Conservation (phyloP, 2,329 filamentous ascomycete genomes). For the Penicillium sp. region DNA sequence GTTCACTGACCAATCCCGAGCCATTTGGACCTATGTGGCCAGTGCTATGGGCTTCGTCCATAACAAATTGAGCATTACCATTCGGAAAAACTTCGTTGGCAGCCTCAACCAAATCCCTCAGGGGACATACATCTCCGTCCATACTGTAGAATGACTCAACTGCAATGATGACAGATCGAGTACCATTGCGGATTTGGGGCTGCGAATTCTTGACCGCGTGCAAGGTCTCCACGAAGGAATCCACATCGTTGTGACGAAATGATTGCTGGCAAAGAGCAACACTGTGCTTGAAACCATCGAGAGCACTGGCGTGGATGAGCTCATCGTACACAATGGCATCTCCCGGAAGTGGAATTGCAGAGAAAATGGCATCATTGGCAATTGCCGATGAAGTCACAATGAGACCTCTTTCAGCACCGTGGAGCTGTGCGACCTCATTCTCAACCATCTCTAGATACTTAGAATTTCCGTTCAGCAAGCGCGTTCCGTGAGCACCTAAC, state of each 20-base stretch:
- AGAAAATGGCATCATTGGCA: conserved; percentile 54
- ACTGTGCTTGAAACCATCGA: conserved; percentile 67
- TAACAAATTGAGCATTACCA: conserved; percentile 30
- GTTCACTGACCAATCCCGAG: conserved; percentile 43
- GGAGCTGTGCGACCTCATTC: conserved; percentile 55
- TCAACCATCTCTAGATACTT: conserved; percentile 57
- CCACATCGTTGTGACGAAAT: conserved; percentile 43
- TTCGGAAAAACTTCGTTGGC: conserved; percentile 39
- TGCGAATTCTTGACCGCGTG: neutral
- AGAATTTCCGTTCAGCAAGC: conserved; percentile 60
- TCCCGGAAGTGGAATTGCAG: conserved; percentile 55
- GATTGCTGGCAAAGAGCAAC: conserved; percentile 47
- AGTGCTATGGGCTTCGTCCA: conserved; percentile 54
- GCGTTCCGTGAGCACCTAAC: conserved; percentile 49
- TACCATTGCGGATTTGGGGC: conserved; percentile 30
- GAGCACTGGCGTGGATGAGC: conserved; percentile 70
- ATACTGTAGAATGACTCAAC: conserved; percentile 55
- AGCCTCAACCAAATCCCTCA: conserved; percentile 43
- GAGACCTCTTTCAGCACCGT: conserved; percentile 54
- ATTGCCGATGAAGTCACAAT: conserved; percentile 53
- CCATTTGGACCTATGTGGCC: conserved; percentile 50
- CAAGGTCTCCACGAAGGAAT: conserved; percentile 23
- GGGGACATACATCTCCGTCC: conserved; percentile 52
- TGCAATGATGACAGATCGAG: conserved; percentile 42
- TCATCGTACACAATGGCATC: conserved; percentile 68